These are phyloP conservation scores for Fraxinus albicans DNA, from an alignment of 305 asterid genomes.

Conservation along the genomic window DNA sequence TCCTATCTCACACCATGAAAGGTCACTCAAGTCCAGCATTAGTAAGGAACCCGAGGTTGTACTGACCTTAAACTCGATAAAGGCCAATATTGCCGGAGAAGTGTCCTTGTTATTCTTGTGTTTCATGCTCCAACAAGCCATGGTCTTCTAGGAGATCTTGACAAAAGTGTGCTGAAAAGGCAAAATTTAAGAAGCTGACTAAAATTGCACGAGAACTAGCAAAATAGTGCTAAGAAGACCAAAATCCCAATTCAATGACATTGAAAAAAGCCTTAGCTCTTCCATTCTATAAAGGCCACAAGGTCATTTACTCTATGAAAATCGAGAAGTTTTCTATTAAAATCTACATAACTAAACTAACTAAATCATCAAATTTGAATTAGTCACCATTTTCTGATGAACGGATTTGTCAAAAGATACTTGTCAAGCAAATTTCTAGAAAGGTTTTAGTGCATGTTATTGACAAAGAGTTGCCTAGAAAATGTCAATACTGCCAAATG, in stretches of 20 bases:
- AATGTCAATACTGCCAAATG: neutral
- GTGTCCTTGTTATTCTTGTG: neutral
- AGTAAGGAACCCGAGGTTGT: neutral
- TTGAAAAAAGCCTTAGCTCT: neutral
- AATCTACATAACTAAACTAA: too few relatives aligned
- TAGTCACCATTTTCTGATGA: too few relatives aligned
- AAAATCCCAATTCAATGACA: neutral
- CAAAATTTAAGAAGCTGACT: neutral
- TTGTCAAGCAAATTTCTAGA: neutral
- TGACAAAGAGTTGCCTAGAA: neutral
- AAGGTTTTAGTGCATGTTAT: neutral
- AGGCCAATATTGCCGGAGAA: neutral
- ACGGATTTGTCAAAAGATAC: neutral
- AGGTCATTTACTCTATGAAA: too few relatives aligned
- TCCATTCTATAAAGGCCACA: too few relatives aligned
- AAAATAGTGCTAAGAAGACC: neutral
- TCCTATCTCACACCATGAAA: neutral
- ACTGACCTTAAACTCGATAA: neutral
- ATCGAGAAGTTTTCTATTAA: neutral
- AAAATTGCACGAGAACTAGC: neutral
- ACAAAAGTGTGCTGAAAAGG: neutral
- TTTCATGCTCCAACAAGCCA: neutral
- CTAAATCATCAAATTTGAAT: too few relatives aligned
- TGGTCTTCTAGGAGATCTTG: neutral
- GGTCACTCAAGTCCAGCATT: neutral